phyloP scores from a whole-genome alignment of 1,139 yeast species.

The Nakaseomyces uthaithaninus region DNA sequence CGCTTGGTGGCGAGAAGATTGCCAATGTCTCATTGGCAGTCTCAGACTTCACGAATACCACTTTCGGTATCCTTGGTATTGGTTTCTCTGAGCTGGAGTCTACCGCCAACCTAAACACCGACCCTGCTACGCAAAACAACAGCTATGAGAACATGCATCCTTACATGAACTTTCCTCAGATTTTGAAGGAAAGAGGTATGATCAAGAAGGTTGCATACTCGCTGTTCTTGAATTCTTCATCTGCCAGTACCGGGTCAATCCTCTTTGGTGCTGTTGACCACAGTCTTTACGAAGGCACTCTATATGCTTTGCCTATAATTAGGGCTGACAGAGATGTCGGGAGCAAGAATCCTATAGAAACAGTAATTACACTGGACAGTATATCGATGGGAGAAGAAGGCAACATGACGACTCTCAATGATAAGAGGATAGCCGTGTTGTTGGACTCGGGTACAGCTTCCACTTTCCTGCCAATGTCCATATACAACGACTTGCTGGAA shows the following conservation, averaged over 20 bases:
- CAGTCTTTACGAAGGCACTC: conserved; percentile 39
- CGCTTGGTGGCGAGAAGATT: conserved; percentile 35
- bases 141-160: conserved; percentile 14
- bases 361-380: conserved; percentile 31
- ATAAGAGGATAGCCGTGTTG: conserved; percentile 36
- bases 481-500: conserved; percentile 35
- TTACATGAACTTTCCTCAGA: conserved; percentile 47
- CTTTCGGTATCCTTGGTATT: conserved; percentile 49
- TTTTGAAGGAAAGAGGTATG: conserved; percentile 41
- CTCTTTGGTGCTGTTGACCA: conserved; percentile 50
- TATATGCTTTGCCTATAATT: conserved; percentile 37
- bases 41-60: conserved; percentile 41
- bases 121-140: conserved; percentile 7
- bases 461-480: conserved; percentile 41
- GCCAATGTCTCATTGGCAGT: conserved; percentile 43
- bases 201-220: conserved; percentile 46
- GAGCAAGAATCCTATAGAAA: conserved; percentile 17
- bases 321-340: conserved; percentile 28
- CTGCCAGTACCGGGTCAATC: conserved; percentile 36
- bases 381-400: conserved; percentile 31
- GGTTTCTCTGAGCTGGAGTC: conserved; percentile 44
- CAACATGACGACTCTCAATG: conserved; percentile 20
- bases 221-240: conserved; percentile 37
- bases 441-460: conserved; percentile 65
- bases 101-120: conserved; percentile 16